Percentiles rank a stretch among this genome's conserved stretches.
phyloP scores from a whole-genome alignment of 208 protist genomes.

The Leishmania lainsoni region DNA sequence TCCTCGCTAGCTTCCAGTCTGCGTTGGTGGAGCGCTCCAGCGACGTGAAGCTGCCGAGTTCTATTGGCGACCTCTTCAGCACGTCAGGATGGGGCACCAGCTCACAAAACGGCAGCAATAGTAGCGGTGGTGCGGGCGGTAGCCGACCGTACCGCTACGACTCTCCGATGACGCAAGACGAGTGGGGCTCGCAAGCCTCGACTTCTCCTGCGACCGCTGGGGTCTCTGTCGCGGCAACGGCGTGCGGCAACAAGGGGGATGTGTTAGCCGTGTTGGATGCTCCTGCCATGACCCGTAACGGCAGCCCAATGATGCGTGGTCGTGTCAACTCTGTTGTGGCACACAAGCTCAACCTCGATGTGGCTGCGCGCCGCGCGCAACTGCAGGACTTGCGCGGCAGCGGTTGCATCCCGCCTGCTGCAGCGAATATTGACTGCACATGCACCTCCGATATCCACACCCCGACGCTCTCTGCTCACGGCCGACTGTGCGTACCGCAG shows the following conservation, averaged over 20 bases:
- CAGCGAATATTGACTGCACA: constrained; percentile 13
- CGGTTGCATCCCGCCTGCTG: not conserved
- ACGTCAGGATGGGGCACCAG: not conserved
- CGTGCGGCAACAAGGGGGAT: not conserved
- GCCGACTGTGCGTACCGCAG: not conserved
- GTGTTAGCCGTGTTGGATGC: not conserved
- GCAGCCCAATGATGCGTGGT: constrained; percentile 25
- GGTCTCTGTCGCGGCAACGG: not conserved
- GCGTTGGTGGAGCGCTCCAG: constrained; percentile 16
- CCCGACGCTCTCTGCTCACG: not conserved
- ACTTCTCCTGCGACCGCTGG: not conserved
- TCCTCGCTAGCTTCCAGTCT: constrained; percentile 30
- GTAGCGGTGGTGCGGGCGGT: not conserved
- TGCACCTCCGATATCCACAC: constrained; percentile 21
- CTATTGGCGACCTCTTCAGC: not conserved
- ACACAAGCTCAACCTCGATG: constrained; percentile 27
- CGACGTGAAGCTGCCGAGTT: not conserved
- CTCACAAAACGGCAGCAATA: not conserved
- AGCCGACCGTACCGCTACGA: constrained; percentile 7
- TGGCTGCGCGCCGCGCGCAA: constrained; percentile 10
- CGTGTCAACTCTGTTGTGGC: constrained; percentile 29
- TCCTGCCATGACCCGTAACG: not conserved
- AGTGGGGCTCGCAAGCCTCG: not conserved
- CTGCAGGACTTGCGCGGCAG: constrained; percentile 13
- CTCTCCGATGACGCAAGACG: constrained; percentile 13